Conservation (phyloP, 495 filamentous ascomycete genomes). For the Daldinia caldariorum region DNA sequence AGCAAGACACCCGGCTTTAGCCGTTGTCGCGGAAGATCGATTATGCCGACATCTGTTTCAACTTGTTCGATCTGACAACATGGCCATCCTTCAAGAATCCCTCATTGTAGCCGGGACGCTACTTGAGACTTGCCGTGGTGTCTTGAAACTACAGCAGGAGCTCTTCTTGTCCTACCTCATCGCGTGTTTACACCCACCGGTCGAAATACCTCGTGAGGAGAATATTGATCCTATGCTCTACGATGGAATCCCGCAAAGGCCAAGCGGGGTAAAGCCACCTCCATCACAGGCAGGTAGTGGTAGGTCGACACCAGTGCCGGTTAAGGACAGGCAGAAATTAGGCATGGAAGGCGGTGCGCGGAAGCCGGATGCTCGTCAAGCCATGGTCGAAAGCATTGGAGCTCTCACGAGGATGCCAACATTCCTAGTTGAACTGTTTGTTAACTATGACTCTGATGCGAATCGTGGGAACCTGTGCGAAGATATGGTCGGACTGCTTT, state of each 20-base stretch:
- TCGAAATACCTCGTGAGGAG: slow-evolving; percentile 90
- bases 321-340: slow-evolving; percentile 92
- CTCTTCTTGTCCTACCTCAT: slow-evolving; percentile 94
- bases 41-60: slow-evolving; percentile 96
- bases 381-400: slow-evolving; percentile 97
- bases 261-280: slow-evolving; percentile 84
- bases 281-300: slow-evolving; percentile 82
- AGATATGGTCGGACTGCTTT: slow-evolving; percentile 91
- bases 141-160: slow-evolving; percentile 96
- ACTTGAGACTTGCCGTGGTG: slow-evolving; percentile 88
- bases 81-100: slow-evolving; percentile 90
- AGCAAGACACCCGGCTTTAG: slow-evolving; percentile 88
- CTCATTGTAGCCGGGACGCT: slow-evolving; percentile 91
- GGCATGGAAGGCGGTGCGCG: slow-evolving; percentile 91
- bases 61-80: slow-evolving; percentile 93
- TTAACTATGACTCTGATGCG: slow-evolving; percentile 98
- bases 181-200: slow-evolving; percentile 88
- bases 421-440: slow-evolving; percentile 93
- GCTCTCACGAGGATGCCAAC: slow-evolving; percentile 89
- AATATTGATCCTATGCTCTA: slow-evolving; percentile 93
- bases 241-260: slow-evolving; percentile 89
- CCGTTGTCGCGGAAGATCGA: slow-evolving; percentile 88
- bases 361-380: slow-evolving; percentile 93
- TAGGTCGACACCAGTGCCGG: slow-evolving; percentile 88
- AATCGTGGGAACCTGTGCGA: slow-evolving; percentile 93